Evolutionary conservation across 2,329 filamentous ascomycete genomes (phyloP).

Genomic region (Xylariaceae sp.): DNA sequence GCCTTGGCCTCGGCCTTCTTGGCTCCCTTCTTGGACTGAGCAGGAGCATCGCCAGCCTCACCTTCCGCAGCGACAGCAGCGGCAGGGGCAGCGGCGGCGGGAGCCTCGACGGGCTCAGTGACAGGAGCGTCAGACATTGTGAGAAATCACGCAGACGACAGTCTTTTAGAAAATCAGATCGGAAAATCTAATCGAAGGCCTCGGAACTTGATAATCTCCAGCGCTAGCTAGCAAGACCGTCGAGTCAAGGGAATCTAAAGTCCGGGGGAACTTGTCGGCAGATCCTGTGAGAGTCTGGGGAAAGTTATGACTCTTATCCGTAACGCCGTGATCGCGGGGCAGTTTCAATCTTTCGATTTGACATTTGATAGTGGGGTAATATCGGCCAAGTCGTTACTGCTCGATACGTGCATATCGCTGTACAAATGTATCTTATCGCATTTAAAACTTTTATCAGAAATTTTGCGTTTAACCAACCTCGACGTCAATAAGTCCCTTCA

Average conservation of each 20-base stretch:
- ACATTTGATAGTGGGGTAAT: conserved; percentile 17
- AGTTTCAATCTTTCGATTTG: conserved; percentile 24
- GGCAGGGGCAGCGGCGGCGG: conserved; percentile 23
- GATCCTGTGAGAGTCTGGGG: background rate
- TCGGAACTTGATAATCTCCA: background rate
- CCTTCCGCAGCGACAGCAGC: conserved; percentile 27
- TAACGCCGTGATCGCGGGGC: conserved; percentile 24
- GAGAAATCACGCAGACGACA: background rate
- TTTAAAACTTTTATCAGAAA: conserved; percentile 10
- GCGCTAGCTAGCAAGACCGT: background rate
- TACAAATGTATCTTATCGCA: conserved; percentile 4
- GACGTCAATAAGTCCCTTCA: background rate
- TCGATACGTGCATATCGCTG: conserved; percentile 20
- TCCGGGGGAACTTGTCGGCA: background rate
- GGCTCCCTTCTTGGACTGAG: conserved; percentile 65
- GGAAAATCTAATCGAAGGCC: background rate
- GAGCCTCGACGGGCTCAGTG: conserved; percentile 24
- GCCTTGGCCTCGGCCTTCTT: conserved; percentile 85
- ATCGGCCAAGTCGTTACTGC: background rate
- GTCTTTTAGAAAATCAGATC: background rate
- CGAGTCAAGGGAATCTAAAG: background rate
- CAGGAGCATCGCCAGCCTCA: conserved; percentile 24
- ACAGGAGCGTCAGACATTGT: conserved; percentile 33
- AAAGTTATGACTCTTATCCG: conserved; percentile 5
- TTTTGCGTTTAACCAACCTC: conserved; percentile 13